phyloP scores from a whole-genome alignment of 2,329 filamentous ascomycete species.

The Sporothrix brunneoviolacea region DNA sequence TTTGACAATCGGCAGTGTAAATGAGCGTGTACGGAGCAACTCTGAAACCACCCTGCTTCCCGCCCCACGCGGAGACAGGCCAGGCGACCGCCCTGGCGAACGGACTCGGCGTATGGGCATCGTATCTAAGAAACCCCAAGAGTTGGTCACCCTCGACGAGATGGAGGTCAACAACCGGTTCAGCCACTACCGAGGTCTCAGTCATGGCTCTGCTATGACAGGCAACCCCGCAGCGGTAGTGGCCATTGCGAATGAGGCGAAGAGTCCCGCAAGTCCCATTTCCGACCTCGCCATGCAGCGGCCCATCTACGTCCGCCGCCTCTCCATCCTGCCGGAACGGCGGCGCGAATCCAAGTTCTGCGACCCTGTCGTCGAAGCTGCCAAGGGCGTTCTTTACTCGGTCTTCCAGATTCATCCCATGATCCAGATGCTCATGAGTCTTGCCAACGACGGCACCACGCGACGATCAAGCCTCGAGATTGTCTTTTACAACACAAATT shows the following conservation, averaged over 20 bases:
- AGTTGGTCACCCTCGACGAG: slow-evolving; percentile 58
- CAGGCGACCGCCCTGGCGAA: slow-evolving; percentile 35
- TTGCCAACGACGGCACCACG: slow-evolving; percentile 53
- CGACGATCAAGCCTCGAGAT: slow-evolving; percentile 60
- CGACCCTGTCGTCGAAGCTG: slow-evolving; percentile 57
- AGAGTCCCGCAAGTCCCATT: slow-evolving; percentile 54
- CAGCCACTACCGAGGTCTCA: slow-evolving; percentile 60
- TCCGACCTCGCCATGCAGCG: slow-evolving; percentile 48
- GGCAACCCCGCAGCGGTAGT: slow-evolving; percentile 31
- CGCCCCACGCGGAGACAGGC: slow-evolving; percentile 37
- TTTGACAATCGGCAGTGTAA: slow-evolving; percentile 60
- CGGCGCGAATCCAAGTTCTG: slow-evolving; percentile 54
- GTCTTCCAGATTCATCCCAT: slow-evolving; percentile 63
- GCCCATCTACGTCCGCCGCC: slow-evolving; percentile 55
- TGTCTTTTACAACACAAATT: slow-evolving; percentile 62
- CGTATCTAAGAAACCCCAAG: slow-evolving; percentile 52
- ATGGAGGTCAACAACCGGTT: slow-evolving; percentile 56
- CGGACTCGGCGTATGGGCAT: slow-evolving; percentile 58
- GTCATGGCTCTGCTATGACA: slow-evolving; percentile 63
- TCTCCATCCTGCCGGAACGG: slow-evolving; percentile 58
- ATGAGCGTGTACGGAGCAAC: slow-evolving; percentile 61
- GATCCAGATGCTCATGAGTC: slow-evolving; percentile 58
- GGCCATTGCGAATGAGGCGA: slow-evolving; percentile 20
- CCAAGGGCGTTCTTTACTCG: slow-evolving; percentile 60
- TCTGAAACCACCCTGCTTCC: slow-evolving; percentile 53